Evolutionary conservation across 2,329 filamentous ascomycete genomes (phyloP).

Genomic region (Curvularia sp.): DNA sequence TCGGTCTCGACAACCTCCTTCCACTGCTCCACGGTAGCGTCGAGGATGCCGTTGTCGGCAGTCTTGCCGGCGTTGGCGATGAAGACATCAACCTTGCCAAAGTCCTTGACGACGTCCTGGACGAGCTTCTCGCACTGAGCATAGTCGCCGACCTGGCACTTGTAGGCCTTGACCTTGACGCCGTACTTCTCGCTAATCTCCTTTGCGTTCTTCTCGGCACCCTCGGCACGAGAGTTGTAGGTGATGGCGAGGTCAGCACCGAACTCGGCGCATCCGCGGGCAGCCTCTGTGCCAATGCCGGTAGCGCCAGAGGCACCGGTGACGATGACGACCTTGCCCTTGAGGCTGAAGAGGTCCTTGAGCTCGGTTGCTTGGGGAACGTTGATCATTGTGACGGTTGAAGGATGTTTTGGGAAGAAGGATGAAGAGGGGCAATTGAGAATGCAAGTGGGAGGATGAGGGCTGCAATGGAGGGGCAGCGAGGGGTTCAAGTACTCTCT

Average conservation of each 20-base stretch:
- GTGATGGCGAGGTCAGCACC: conserved; percentile 72
- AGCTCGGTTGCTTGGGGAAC: conserved; percentile 66
- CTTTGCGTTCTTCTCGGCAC: conserved; percentile 71
- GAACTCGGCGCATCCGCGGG: conserved; percentile 69
- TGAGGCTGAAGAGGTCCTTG: conserved; percentile 62
- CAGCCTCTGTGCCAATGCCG: conserved; percentile 72
- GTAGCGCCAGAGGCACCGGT: conserved; percentile 66
- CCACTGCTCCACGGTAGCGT: conserved; percentile 73
- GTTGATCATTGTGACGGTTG: conserved; percentile 55
- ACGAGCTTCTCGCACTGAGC: conserved; percentile 65
- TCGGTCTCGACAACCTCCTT: conserved; percentile 85
- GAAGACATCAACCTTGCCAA: conserved; percentile 72
- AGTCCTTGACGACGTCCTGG: conserved; percentile 69
- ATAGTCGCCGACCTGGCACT: conserved; percentile 67
- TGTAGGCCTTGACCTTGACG: conserved; percentile 72
- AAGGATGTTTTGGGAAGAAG: conserved; percentile 9
- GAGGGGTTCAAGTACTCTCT: conserved; percentile 47
- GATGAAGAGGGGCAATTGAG: conserved; percentile 18
- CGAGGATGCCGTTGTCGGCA: conserved; percentile 71
- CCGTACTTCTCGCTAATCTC: conserved; percentile 67
- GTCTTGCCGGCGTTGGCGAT: conserved; percentile 76
- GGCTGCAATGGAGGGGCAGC: conserved; percentile 23
- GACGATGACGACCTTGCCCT: conserved; percentile 62
- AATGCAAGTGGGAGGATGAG: conserved; percentile 20
- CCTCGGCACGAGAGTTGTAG: conserved; percentile 67